These are phyloP conservation scores for Ceratobasidium papillatum DNA, from an alignment of 1,284 basidiomycete genomes.

Conservation along the genomic window DNA sequence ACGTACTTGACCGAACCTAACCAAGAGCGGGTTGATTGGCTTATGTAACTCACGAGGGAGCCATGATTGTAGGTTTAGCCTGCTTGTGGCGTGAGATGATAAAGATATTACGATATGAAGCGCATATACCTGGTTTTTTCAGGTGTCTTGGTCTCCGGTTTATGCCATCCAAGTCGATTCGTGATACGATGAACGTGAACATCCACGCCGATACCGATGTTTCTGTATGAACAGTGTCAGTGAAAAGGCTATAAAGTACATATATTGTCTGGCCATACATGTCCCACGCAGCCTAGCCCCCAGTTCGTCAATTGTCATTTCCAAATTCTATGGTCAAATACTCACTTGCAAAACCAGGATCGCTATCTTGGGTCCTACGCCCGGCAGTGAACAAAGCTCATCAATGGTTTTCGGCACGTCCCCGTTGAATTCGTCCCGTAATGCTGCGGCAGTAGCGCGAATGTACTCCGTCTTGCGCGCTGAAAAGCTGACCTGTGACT, in stretches of 20 bases:
- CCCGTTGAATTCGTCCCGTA: slow-evolving; percentile 75
- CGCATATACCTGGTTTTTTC: slow-evolving; percentile 79
- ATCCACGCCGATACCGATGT: slow-evolving; percentile 95
- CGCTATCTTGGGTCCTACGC: slow-evolving; percentile 95
- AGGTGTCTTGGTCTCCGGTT: slow-evolving; percentile 80
- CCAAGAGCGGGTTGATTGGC: slow-evolving; percentile 87
- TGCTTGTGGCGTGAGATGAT: slow-evolving; percentile 48
- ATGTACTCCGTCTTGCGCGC: slow-evolving; percentile 74
- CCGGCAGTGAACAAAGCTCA: slow-evolving; percentile 82
- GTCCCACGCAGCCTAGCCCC: slow-evolving; percentile 71
- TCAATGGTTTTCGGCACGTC: slow-evolving; percentile 90
- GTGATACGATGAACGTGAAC: slow-evolving; percentile 96
- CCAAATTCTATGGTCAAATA: background rate
- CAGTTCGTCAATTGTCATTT: background rate
- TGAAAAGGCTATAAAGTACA: background rate
- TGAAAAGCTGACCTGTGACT: slow-evolving; percentile 80
- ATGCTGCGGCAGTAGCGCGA: slow-evolving; percentile 65
- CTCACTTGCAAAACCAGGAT: slow-evolving; percentile 75
- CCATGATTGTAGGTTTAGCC: slow-evolving; percentile 91
- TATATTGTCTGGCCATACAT: slow-evolving; percentile 59
- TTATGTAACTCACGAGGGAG: slow-evolving; percentile 80
- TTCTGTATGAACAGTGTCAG: slow-evolving; percentile 59
- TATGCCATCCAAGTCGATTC: slow-evolving; percentile 92
- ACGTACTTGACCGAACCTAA: slow-evolving; percentile 90
- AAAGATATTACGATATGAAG: background rate